A percentile compares a stretch with the other conserved stretches of the same genome.
phyloP scores from a whole-genome alignment of 345 rosid genomes.

The Salix koriyanagi region DNA sequence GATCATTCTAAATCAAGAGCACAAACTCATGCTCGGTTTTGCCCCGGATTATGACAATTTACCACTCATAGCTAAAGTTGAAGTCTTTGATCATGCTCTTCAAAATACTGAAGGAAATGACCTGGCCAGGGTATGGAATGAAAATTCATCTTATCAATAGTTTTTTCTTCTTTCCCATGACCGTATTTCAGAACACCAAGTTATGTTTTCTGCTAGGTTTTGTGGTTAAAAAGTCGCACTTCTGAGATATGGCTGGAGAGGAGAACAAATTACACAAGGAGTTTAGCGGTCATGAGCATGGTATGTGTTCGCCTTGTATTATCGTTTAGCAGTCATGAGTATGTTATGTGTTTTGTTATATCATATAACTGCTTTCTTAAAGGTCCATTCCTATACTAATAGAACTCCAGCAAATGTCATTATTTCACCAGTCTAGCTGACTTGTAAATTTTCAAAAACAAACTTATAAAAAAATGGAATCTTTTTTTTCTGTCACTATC shows the following conservation, averaged over 20 bases:
- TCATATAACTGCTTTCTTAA: not conserved
- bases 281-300: constrained; percentile 99
- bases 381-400: not conserved
- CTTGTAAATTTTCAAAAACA: not conserved
- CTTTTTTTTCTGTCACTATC: not conserved
- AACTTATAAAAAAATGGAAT: not conserved
- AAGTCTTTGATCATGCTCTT: constrained; percentile 86
- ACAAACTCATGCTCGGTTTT: constrained; percentile 82
- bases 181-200: constrained; percentile 8
- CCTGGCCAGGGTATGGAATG: constrained; percentile 66
- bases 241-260: constrained; percentile 99
- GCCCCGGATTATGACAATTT: constrained; percentile 92
- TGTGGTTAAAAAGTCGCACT: constrained; percentile 96
- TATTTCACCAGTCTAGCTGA: not conserved
- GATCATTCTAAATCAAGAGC: constrained; percentile 91
- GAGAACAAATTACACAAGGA: constrained; percentile 94
- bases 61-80: constrained; percentile 87
- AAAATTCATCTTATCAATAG: constrained; percentile 1
- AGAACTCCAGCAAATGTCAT: not conserved
- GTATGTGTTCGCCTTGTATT: constrained; percentile 42
- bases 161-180: constrained; percentile 5
- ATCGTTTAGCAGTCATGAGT: not conserved
- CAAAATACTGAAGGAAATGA: constrained; percentile 94
- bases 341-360: not conserved
- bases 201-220: constrained; percentile 55